phyloP scores from a whole-genome alignment of 1,139 yeast species.

The Candida sojae region DNA sequence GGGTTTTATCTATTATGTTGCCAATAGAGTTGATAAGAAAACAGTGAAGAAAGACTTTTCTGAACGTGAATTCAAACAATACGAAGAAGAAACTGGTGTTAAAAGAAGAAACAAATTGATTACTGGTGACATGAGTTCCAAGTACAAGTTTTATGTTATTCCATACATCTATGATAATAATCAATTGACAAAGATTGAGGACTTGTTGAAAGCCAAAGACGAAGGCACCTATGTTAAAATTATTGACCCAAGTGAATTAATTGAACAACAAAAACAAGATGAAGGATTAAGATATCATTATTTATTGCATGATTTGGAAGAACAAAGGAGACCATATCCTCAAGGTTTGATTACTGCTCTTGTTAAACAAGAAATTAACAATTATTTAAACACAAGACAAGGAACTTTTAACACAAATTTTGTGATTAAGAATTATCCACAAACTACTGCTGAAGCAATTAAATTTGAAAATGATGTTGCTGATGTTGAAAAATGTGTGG shows the following conservation, averaged over 20 bases:
- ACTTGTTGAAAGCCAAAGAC: conserved; percentile 17
- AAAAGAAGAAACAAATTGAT: conserved; percentile 55
- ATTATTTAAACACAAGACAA: conserved; percentile 39
- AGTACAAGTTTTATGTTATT: conserved; percentile 43
- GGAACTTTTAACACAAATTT: conserved; percentile 48
- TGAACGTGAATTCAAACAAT: conserved; percentile 60
- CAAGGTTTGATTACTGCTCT: conserved; percentile 61
- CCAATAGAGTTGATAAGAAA: conserved; percentile 53
- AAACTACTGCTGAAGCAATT: conserved; percentile 60
- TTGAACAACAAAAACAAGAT: conserved; percentile 44
- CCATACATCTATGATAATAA: conserved; percentile 38
- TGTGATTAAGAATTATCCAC: conserved; percentile 56
- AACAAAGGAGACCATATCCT: conserved; percentile 44
- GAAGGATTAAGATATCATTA: conserved; percentile 42
- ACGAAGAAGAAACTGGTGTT: conserved; percentile 52
- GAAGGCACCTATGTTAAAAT: conserved; percentile 40
- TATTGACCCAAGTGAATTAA: conserved; percentile 47
- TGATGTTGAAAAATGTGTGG: conserved; percentile 41
- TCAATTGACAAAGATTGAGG: conserved; percentile 20
- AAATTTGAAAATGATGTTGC: conserved; percentile 61
- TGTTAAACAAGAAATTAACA: conserved; percentile 47
- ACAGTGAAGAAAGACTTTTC: conserved; percentile 49
- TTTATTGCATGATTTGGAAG: conserved; percentile 43
- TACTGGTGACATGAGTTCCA: conserved; percentile 24
- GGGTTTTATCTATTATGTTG: conserved; percentile 56